Conservation (phyloP, 371 early-diverging fungal genomes). For the Pancytospora epiphaga region DNA sequence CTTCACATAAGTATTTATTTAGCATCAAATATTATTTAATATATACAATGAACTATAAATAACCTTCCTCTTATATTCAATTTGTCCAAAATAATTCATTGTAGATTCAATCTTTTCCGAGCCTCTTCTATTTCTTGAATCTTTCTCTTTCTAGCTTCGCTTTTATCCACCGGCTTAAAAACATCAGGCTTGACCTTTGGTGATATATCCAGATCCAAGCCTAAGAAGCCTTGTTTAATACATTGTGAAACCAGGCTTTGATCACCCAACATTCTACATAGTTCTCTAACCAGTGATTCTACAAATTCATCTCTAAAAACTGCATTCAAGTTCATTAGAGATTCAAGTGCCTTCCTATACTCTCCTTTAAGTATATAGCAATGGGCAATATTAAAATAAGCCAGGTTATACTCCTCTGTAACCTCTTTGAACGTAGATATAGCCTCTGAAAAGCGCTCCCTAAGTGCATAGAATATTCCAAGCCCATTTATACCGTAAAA, state of each 20-base stretch:
- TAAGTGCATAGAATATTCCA: conserved; percentile 24
- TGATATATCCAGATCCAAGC: too few relatives aligned
- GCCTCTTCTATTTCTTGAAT: background rate
- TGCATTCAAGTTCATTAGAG: background rate
- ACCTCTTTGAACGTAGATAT: conserved; percentile 9
- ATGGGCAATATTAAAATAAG: conserved; percentile 33
- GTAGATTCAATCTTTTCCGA: background rate
- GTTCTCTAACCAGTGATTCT: background rate
- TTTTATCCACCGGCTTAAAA: background rate
- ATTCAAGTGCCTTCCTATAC: background rate
- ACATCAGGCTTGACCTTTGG: too few relatives aligned
- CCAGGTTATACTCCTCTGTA: conserved; percentile 10
- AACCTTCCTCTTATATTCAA: too few relatives aligned
- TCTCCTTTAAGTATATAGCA: conserved; percentile 10
- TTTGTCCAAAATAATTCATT: too few relatives aligned
- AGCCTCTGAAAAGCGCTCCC: conserved; percentile 9
- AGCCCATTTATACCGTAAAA: conserved; percentile 37
- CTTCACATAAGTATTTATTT: too few relatives aligned
- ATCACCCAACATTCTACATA: background rate
- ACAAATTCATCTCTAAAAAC: background rate
- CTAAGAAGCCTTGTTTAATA: background rate
- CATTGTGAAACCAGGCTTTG: background rate
- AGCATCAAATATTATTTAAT: too few relatives aligned
- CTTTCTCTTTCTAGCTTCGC: background rate
- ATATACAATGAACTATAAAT: too few relatives aligned